Evolutionary conservation across 345 rosid species (phyloP).

Genomic region (Eutrema yunnanense): DNA sequence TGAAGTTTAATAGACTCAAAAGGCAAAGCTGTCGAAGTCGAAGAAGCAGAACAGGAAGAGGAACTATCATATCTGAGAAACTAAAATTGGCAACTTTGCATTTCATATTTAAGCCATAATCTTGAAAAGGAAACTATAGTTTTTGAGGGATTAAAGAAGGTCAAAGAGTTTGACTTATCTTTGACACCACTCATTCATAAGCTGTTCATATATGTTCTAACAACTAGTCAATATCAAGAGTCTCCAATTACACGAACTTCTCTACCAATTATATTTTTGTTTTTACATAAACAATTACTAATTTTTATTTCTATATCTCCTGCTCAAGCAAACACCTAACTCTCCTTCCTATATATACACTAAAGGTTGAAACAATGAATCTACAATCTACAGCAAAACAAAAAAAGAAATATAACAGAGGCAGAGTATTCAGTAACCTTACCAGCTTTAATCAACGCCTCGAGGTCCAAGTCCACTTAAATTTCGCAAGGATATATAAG

Average conservation of each 20-base stretch:
- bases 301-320: constrained; percentile 9
- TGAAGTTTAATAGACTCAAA: neutral
- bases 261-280: constrained; percentile 10
- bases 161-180: constrained; percentile 55
- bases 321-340: constrained; percentile 32
- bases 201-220: constrained; percentile 59
- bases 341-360: constrained; percentile 29
- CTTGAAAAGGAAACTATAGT: constrained; percentile 29
- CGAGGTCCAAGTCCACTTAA: neutral
- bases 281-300: neutral
- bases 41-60: neutral
- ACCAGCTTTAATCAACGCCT: constrained; percentile 13
- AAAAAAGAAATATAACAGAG: neutral
- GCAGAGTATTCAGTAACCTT: constrained; percentile 11
- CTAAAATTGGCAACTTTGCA: neutral
- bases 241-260: constrained; percentile 7
- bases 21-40: neutral
- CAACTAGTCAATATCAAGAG: constrained; percentile 35
- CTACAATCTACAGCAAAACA: constrained; percentile 13
- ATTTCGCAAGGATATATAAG: neutral
- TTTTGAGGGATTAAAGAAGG: constrained; percentile 24
- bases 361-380: constrained; percentile 14
- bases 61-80: neutral
- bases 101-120: constrained; percentile 19
- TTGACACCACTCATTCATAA: constrained; percentile 63